Percentiles rank a stretch among this genome's conserved stretches.
Evolutionary conservation across 2,329 filamentous ascomycete species (phyloP).

Genomic region (Helminthosporium solani): DNA sequence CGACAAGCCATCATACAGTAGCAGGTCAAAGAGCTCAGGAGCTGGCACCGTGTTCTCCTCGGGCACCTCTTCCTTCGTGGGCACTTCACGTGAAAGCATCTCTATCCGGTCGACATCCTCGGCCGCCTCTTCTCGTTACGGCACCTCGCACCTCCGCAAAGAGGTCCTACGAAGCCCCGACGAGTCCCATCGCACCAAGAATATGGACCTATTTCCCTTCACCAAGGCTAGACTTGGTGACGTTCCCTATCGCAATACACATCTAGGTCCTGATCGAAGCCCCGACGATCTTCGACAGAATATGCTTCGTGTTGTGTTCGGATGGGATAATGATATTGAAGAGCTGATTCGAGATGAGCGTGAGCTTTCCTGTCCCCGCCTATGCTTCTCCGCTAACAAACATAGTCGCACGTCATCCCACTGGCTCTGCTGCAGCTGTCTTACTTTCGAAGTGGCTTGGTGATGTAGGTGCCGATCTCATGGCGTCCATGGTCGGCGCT

Average conservation of each 20-base stretch:
- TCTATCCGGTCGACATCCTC: constrained; percentile 58
- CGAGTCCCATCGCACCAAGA: constrained; percentile 57
- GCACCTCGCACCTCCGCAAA: constrained; percentile 72
- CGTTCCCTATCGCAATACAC: constrained; percentile 74
- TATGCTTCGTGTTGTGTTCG: constrained; percentile 93
- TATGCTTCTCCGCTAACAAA: constrained; percentile 17
- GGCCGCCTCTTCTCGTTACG: constrained; percentile 47
- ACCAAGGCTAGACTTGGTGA: constrained; percentile 79
- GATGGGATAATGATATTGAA: constrained; percentile 84
- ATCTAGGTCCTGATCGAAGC: constrained; percentile 49
- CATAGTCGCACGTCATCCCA: constrained; percentile 65
- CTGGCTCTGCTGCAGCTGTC: constrained; percentile 74
- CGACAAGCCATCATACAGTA: constrained; percentile 42
- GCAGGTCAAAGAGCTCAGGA: constrained; percentile 35
- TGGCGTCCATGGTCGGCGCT: constrained; percentile 71
- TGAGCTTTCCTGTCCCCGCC: constrained; percentile 36
- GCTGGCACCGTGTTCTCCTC: constrained; percentile 66
- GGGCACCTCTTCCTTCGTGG: constrained; percentile 56
- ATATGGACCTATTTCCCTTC: constrained; percentile 82
- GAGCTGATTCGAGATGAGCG: constrained; percentile 80
- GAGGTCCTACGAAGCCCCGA: constrained; percentile 79
- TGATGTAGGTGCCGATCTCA: constrained; percentile 76
- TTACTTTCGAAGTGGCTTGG: constrained; percentile 91
- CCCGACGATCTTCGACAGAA: constrained; percentile 78
- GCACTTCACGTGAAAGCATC: constrained; percentile 53